Evolutionary conservation across 768 basidiomycete genomes (phyloP), one percentile per base, ranked within the genome.

Genomic region (Boletales sp.): DNA sequence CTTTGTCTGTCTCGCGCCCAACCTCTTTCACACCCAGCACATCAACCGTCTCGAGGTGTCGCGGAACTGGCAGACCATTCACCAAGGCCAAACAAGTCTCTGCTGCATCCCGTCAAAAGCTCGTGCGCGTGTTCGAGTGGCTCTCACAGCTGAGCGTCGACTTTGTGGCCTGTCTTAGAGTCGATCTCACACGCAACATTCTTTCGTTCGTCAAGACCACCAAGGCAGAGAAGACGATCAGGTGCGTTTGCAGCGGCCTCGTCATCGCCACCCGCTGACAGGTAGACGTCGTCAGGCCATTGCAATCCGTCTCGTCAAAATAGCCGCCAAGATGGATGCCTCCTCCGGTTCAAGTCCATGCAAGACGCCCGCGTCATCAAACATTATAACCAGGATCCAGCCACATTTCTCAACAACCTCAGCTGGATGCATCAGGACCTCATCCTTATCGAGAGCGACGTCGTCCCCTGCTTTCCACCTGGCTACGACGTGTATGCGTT

Each of bases 361-460:
- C 88, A 91, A 69, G 94, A 93, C 57, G 90, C 94, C 12, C 85
- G 95, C 38, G 76, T 91, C 34, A 83, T 98, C 66, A 99, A 98
- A 70, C 90, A 96, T 67, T 77, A 83, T 56, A 75, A 82, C 54
- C 75, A 79, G 19, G 76, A 91, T 55, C 84, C 89, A 8, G 71
- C 81, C 18, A 74, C 70, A 0, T 96, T 96, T 69, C 74, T 98
- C 47, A 83, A 86, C 21, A 79, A 78, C 47, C 70, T 97, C 12
- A 77, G 78, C 25, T 99, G 94, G 92, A 80, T 98, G 57, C 98
- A 94, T 70, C 86, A 95, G 63, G 96, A 99, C 64, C 78, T 98
- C 59, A 86, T 94, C 46, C 83, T 87, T 15, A 85, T 98, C 57
- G 89, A 96, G 66, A 82, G 82, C 61, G 88, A 94, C 57, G 84